These are phyloP conservation scores for Metschnikowia santaceciliae DNA, from an alignment of 805 yeast species.

Conservation along the genomic window DNA sequence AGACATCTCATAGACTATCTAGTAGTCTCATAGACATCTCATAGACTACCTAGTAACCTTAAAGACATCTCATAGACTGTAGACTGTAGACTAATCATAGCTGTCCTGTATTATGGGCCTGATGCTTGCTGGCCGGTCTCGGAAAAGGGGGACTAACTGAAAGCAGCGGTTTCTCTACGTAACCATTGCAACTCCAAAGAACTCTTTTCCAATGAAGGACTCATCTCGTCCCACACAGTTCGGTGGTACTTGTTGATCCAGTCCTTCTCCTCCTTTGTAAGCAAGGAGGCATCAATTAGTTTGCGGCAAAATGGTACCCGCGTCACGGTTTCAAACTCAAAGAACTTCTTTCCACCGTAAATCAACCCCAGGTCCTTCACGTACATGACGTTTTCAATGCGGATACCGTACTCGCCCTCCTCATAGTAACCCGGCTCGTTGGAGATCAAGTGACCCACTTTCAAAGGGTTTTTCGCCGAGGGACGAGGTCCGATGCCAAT, in stretches of 20 bases:
- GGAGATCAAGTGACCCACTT: conserved; percentile 52
- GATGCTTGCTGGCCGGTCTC: too few relatives aligned
- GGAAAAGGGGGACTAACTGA: background rate
- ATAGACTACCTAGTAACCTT: too few relatives aligned
- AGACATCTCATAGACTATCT: too few relatives aligned
- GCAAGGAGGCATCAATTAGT: conserved; percentile 58
- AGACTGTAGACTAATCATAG: background rate
- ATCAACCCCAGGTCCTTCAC: conserved; percentile 38
- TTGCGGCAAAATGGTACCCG: conserved; percentile 78
- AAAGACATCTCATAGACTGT: too few relatives aligned
- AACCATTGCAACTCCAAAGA: conserved; percentile 47
- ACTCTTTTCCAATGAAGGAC: conserved; percentile 33
- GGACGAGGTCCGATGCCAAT: conserved; percentile 58
- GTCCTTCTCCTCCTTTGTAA: conserved; percentile 56
- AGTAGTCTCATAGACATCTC: too few relatives aligned
- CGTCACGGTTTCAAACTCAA: conserved; percentile 80
- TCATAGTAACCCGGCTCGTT: conserved; percentile 65
- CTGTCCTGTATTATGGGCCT: too few relatives aligned
- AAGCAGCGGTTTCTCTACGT: conserved; percentile 42
- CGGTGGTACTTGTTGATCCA: conserved; percentile 71
- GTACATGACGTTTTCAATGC: conserved; percentile 49
- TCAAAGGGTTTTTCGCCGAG: conserved; percentile 41
- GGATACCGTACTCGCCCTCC: conserved; percentile 56
- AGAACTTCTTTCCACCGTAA: conserved; percentile 54
- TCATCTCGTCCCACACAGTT: conserved; percentile 49